These are phyloP conservation scores for Candida tunisiensis DNA, from an alignment of 1,139 yeast species.

Conservation along the genomic window DNA sequence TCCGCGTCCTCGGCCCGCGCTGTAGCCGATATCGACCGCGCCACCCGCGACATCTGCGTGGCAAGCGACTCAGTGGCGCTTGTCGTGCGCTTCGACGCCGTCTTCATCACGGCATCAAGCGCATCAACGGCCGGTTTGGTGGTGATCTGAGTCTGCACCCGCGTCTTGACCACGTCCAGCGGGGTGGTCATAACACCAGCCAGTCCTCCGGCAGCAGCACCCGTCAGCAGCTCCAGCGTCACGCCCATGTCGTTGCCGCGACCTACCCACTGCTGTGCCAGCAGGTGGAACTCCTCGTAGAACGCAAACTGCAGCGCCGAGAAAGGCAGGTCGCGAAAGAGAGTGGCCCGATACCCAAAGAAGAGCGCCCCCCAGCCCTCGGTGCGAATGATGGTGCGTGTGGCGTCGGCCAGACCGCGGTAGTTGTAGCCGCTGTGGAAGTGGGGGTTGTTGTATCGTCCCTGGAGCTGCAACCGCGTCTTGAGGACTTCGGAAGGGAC, in stretches of 20 bases:
- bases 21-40: too few species aligned
- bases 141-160: slow-evolving; percentile 60
- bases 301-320: slow-evolving; percentile 93
- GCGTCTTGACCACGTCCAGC: slow-evolving; percentile 82
- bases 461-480: slow-evolving; percentile 85
- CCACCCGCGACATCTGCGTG: too few species aligned
- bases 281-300: slow-evolving; percentile 52
- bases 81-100: too few species aligned
- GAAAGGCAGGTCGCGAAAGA: slow-evolving; percentile 83
- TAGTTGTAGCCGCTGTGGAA: slow-evolving; percentile 82
- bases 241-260: slow-evolving; percentile 26
- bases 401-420: slow-evolving; percentile 47
- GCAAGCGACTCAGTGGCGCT: too few species aligned
- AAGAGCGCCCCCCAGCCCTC: slow-evolving; percentile 72
- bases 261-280: slow-evolving; percentile 19
- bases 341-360: slow-evolving; percentile 86
- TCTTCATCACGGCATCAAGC: too few species aligned
- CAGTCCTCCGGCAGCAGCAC: slow-evolving; percentile 93
- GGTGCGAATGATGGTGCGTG: slow-evolving; percentile 35
- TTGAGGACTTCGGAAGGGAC: slow-evolving; percentile 97
- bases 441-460: slow-evolving; percentile 62
- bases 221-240: slow-evolving; percentile 59
- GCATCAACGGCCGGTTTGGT: too few species aligned
- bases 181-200: slow-evolving; percentile 82
- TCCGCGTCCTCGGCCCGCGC: too few species aligned